Evolutionary conservation across 2,329 filamentous ascomycete genomes (phyloP).

Genomic region (Zopfia rhizophila): DNA sequence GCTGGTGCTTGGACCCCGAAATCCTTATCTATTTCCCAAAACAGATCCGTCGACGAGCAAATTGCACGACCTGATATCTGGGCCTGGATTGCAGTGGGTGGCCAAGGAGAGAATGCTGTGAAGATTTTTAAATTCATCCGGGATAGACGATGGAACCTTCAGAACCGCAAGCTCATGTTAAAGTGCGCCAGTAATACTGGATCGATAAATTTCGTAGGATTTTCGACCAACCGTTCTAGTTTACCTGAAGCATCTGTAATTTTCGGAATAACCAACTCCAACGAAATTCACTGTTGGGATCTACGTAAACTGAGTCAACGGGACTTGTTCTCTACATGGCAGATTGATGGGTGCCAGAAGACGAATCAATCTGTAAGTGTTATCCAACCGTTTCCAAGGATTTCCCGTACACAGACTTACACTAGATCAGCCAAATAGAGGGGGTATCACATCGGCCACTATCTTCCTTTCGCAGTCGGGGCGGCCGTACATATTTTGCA

Average conservation of each 20-base stretch:
- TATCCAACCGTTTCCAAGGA: neutral
- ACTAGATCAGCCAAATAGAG: constrained; percentile 19
- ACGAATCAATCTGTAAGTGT: constrained; percentile 26
- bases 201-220: constrained; percentile 26
- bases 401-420: constrained; percentile 18
- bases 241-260: constrained; percentile 16
- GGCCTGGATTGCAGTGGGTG: constrained; percentile 31
- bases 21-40: constrained; percentile 28
- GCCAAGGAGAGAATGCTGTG: constrained; percentile 31
- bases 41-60: constrained; percentile 10
- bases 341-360: constrained; percentile 19
- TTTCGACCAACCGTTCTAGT: constrained; percentile 22
- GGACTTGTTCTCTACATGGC: constrained; percentile 14
- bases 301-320: constrained; percentile 5
- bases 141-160: constrained; percentile 21
- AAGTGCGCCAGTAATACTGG: constrained; percentile 26
- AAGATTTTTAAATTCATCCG: constrained; percentile 28
- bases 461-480: constrained; percentile 26
- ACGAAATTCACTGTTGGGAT: constrained; percentile 30
- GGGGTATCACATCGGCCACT: constrained; percentile 27
- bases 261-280: constrained; percentile 28
- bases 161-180: constrained; percentile 17
- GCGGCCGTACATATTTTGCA: constrained; percentile 29
- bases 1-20: constrained; percentile 27
- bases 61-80: constrained; percentile 7